Percentiles rank a stretch among this genome's conserved stretches.
phyloP scores from a whole-genome alignment of 2,329 filamentous ascomycete species.

The Penicillium sp. region DNA sequence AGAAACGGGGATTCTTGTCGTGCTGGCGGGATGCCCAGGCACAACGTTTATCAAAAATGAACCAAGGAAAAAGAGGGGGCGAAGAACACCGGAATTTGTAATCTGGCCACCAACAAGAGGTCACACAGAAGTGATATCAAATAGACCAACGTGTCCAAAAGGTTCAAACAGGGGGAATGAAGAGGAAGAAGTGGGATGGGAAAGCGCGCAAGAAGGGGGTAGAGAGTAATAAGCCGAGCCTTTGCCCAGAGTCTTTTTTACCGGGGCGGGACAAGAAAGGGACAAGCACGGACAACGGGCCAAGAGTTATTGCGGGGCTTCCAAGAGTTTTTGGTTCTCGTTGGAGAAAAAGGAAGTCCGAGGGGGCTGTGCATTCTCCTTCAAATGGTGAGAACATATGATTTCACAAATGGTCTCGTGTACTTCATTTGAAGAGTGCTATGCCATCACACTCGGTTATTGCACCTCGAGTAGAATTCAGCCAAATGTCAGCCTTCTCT shows the following conservation, averaged over 20 bases:
- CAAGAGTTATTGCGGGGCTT: slow-evolving; percentile 31
- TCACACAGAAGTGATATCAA: neutral
- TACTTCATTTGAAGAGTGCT: no score
- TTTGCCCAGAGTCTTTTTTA: slow-evolving; percentile 35
- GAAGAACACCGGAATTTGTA: neutral
- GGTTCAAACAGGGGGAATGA: neutral
- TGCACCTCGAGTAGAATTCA: no score
- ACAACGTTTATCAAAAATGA: slow-evolving; percentile 8
- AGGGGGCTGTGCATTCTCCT: slow-evolving; percentile 13
- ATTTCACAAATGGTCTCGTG: no score
- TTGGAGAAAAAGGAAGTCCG: slow-evolving; percentile 9
- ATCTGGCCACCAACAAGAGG: neutral
- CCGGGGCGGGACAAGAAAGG: slow-evolving; percentile 31
- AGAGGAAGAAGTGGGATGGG: slow-evolving; percentile 3
- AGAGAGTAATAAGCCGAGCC: slow-evolving; percentile 31
- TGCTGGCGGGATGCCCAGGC: slow-evolving; percentile 31
- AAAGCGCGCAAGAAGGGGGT: slow-evolving; percentile 5
- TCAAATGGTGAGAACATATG: no score
- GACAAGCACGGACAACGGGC: slow-evolving; percentile 33
- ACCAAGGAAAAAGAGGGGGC: neutral
- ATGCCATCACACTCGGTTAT: neutral
- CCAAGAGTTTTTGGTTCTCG: slow-evolving; percentile 11
- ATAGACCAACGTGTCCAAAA: no score
- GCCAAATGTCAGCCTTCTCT: neutral
- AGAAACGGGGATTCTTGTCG: slow-evolving; percentile 36